Evolutionary conservation across 495 filamentous ascomycete species (phyloP).

Genomic region (Talaromyces adpressus): DNA sequence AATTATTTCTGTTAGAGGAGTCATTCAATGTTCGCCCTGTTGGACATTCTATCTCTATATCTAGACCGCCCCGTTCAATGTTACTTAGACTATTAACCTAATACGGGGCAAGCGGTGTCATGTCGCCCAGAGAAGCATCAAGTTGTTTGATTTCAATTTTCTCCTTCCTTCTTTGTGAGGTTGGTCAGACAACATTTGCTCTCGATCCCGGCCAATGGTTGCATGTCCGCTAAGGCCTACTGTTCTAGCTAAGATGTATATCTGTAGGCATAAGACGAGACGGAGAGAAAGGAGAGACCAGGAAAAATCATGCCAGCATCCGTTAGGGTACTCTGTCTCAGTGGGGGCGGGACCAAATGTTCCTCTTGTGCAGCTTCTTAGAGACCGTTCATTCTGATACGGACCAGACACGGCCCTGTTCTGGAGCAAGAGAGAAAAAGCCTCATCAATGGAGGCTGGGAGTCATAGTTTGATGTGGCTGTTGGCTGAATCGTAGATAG

Average conservation of each 20-base stretch:
- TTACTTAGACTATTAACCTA: not conserved
- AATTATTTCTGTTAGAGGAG: not conserved
- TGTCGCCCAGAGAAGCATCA: conserved; percentile 1
- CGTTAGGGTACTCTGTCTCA: not conserved
- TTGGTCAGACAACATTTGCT: not conserved
- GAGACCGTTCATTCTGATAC: not conserved
- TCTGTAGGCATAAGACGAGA: not conserved
- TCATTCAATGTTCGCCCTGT: not conserved
- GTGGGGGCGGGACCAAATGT: not conserved
- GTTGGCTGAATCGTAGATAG: not conserved
- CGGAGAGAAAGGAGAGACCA: not conserved
- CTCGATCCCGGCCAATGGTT: not conserved
- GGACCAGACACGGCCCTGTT: not conserved
- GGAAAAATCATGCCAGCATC: not conserved
- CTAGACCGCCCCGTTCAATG: no score
- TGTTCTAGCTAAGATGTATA: not conserved
- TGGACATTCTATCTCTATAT: not conserved
- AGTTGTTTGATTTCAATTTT: not conserved
- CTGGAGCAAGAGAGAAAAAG: not conserved
- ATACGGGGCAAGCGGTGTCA: not conserved
- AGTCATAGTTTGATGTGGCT: not conserved
- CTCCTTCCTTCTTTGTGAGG: not conserved
- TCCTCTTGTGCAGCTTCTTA: not conserved
- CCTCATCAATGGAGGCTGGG: not conserved
- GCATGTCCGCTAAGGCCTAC: not conserved